A percentile compares a stretch with the other conserved stretches of the same genome.
phyloP scores from a whole-genome alignment of 2,329 filamentous ascomycete species.

The Ceratocystis diversiconidia region DNA sequence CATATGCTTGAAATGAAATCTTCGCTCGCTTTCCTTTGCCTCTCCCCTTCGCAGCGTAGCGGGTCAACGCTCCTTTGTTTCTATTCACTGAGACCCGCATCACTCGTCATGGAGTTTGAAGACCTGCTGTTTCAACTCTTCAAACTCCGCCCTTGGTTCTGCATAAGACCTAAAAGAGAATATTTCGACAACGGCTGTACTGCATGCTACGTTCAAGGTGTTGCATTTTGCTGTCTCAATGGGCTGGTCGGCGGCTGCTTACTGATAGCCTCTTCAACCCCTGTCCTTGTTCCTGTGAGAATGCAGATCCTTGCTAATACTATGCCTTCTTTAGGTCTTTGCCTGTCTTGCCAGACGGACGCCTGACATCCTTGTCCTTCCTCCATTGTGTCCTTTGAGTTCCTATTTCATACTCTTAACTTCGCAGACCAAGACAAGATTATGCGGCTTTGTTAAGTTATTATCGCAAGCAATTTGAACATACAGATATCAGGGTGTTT shows the following conservation, averaged over 20 bases:
- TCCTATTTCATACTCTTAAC: not conserved
- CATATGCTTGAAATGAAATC: not conserved
- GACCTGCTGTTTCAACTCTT: not conserved
- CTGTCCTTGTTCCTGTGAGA: not conserved
- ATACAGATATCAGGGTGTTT: not conserved
- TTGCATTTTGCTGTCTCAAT: not conserved
- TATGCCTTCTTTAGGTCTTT: not conserved
- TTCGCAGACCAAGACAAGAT: not conserved
- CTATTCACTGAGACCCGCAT: not conserved
- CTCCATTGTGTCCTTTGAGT: not conserved
- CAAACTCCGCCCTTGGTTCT: not conserved
- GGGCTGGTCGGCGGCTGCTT: not conserved
- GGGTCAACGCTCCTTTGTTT: not conserved
- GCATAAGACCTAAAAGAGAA: not conserved
- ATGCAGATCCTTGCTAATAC: not conserved
- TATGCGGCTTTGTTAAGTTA: not conserved
- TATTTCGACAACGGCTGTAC: not conserved
- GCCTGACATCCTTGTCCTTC: not conserved
- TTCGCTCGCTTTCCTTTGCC: not conserved
- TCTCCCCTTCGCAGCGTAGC: not conserved
- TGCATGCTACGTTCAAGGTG: not conserved
- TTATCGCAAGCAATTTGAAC: not conserved
- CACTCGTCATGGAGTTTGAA: not conserved
- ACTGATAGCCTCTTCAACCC: not conserved
- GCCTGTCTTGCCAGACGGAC: not conserved